Evolutionary conservation across 176 grass and related monocot genomes (phyloP).

Genomic region (Zea mays): DNA sequence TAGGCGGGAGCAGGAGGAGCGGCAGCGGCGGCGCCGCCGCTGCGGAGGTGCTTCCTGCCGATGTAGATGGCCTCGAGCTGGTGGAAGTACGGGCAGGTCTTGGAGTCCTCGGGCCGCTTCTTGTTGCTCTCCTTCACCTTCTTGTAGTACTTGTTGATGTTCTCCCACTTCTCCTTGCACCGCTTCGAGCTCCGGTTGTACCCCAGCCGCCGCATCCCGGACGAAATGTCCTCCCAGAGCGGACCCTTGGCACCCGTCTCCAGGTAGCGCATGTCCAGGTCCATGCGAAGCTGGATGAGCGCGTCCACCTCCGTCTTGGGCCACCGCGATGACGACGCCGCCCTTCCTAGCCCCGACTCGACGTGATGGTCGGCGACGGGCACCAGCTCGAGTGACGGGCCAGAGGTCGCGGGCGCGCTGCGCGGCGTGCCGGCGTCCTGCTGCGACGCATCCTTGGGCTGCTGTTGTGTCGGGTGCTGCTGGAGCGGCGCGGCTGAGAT

Average conservation of each 20-base stretch:
- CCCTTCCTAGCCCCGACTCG: conserved; percentile 28
- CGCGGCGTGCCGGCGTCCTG: conserved; percentile 33
- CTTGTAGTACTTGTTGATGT: conserved; percentile 99
- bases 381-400: conserved; percentile 44
- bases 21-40: neutral
- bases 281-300: conserved; percentile 82
- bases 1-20: neutral
- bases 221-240: conserved; percentile 90
- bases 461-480: conserved; percentile 37
- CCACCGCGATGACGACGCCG: conserved; percentile 75
- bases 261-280: conserved; percentile 68
- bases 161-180: conserved; percentile 99
- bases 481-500: conserved; percentile 47
- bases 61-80: conserved; percentile 86
- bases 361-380: conserved; percentile 27
- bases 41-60: conserved; percentile 46
- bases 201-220: conserved; percentile 70
- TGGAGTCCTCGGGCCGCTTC: conserved; percentile 83
- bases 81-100: conserved; percentile 96
- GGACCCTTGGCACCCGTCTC: conserved; percentile 79
- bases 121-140: conserved; percentile 98
- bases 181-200: conserved; percentile 88
- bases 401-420: conserved; percentile 28
- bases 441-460: conserved; percentile 30
- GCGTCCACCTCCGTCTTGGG: conserved; percentile 87